phyloP scores from a whole-genome alignment of 495 filamentous ascomycete species.

The Penicillium desertorum region DNA sequence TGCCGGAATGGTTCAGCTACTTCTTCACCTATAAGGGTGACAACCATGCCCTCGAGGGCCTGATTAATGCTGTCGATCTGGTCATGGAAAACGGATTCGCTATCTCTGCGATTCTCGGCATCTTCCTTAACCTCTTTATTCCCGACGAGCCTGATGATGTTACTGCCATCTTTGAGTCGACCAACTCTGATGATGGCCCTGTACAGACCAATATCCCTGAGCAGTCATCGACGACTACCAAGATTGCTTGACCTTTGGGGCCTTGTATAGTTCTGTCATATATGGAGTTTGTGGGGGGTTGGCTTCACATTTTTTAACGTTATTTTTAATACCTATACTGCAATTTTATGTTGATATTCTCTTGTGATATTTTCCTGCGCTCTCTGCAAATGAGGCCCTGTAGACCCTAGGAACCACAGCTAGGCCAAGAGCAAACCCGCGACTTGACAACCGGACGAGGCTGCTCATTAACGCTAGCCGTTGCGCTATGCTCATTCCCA shows the following conservation, averaged over 20 bases:
- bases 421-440: not conserved
- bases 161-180: conserved; percentile 29
- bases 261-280: conserved; percentile 1
- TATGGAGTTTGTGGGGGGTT: not conserved
- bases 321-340: not conserved
- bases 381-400: not conserved
- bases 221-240: conserved; percentile 1
- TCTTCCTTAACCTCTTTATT: conserved; percentile 72
- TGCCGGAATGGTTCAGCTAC: conserved; percentile 72
- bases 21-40: conserved; percentile 74
- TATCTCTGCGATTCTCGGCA: conserved; percentile 66
- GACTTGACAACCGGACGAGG: not conserved
- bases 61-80: conserved; percentile 78
- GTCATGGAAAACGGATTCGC: conserved; percentile 71
- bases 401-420: not conserved
- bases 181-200: conserved; percentile 18
- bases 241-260: not conserved
- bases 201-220: not conserved
- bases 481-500: not conserved
- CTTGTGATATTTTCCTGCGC: not conserved
- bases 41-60: conserved; percentile 70
- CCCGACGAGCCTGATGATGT: conserved; percentile 71
- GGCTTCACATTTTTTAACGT: not conserved
- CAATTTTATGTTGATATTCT: not conserved
- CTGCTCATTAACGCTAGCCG: not conserved